phyloP scores from a whole-genome alignment of 225 moss, liverwort and hornwort species.

The Bryoerythrophyllum caledonicum region DNA sequence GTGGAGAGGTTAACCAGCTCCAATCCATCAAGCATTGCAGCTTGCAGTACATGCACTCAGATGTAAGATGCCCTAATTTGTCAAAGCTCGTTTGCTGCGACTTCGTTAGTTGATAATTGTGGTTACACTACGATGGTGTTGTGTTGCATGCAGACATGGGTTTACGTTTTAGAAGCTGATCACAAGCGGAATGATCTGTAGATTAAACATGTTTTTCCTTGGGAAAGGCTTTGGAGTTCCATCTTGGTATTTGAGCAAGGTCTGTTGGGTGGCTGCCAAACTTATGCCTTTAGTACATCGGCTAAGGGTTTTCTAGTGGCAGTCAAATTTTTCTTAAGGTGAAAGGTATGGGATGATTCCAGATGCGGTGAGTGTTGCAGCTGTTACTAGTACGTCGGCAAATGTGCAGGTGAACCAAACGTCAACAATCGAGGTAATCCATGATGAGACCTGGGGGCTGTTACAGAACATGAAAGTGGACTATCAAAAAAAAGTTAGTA shows the following conservation, averaged over 20 bases:
- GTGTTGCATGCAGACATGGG: neutral
- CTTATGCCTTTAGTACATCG: neutral
- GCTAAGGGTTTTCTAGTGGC: neutral
- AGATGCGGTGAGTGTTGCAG: neutral
- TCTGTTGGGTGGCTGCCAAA: neutral
- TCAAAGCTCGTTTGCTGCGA: neutral
- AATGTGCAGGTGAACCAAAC: neutral
- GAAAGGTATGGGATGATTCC: neutral
- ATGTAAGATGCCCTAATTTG: neutral
- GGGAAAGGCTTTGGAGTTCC: neutral
- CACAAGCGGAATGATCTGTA: neutral
- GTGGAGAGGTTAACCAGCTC: neutral
- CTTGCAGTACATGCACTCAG: neutral
- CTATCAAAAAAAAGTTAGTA: neutral
- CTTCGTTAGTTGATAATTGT: neutral
- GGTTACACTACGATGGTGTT: neutral
- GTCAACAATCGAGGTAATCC: neutral
- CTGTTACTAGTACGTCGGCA: constrained; percentile 4
- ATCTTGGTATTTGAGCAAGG: neutral
- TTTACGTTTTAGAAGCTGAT: neutral
- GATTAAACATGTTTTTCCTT: neutral
- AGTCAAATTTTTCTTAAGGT: neutral
- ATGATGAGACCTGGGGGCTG: neutral
- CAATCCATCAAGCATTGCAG: neutral
- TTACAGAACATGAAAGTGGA: neutral